Conservation (phyloP, 1,284 basidiomycete species). For the Laetiporus sulphureus region DNA sequence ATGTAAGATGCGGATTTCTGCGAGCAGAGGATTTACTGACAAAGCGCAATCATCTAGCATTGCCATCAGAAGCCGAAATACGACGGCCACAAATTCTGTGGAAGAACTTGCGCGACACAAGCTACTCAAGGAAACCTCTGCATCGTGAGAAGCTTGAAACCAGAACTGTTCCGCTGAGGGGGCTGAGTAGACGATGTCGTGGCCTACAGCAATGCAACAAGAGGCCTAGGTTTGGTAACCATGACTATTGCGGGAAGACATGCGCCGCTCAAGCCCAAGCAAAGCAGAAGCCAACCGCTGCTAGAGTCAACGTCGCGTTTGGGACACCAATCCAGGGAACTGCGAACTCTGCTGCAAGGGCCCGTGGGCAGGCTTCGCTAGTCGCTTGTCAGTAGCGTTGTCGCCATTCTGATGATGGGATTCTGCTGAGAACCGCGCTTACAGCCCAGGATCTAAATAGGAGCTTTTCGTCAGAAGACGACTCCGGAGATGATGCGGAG, state of each 20-base stretch:
- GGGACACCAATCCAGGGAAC: no score
- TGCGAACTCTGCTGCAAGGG: no score
- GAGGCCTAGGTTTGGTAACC: constrained; percentile 45
- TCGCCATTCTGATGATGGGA: no score
- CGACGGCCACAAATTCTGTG: constrained; percentile 10
- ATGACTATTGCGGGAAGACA: constrained; percentile 54
- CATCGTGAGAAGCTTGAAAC: constrained; percentile 7
- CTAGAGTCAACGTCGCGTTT: not conserved
- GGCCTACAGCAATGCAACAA: constrained; percentile 51
- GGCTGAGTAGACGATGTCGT: no score
- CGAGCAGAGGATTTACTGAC: not conserved
- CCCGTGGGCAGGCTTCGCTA: no score
- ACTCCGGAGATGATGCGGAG: no score
- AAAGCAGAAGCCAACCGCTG: constrained; percentile 11
- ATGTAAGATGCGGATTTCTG: not conserved
- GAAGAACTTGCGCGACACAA: constrained; percentile 14
- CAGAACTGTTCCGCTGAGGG: no score
- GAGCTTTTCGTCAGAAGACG: no score
- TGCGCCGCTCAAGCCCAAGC: constrained; percentile 42
- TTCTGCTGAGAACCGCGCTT: no score
- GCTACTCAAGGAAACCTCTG: constrained; percentile 5
- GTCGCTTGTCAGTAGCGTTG: no score
- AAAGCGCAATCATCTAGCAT: constrained; percentile 3
- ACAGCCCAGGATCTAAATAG: no score
- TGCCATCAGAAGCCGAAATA: constrained; percentile 12